Evolutionary conservation across 768 basidiomycete species (phyloP).

Genomic region (Suillus bovinus): DNA sequence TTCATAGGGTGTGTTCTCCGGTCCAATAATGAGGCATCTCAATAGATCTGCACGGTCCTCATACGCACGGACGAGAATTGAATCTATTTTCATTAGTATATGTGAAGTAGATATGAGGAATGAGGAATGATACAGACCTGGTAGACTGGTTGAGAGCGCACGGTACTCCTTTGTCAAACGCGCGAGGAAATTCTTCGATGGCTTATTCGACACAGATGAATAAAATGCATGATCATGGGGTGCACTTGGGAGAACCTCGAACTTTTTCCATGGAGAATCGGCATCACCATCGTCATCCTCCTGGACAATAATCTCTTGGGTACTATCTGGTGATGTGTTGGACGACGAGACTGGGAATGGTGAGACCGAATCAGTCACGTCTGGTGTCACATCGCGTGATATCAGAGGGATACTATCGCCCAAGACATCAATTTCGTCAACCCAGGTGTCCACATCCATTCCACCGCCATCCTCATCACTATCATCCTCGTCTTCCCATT

Average conservation of each 20-base stretch:
- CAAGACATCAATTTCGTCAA: slow-evolving; percentile 24
- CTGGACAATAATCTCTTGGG: slow-evolving; percentile 30
- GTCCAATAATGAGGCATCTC: slow-evolving; percentile 87
- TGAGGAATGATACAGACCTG: slow-evolving; percentile 53
- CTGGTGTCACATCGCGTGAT: slow-evolving; percentile 19
- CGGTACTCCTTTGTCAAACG: slow-evolving; percentile 85
- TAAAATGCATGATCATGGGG: slow-evolving; percentile 85
- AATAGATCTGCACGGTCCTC: slow-evolving; percentile 89
- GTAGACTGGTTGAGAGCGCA: slow-evolving; percentile 74
- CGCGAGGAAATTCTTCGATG: slow-evolving; percentile 70
- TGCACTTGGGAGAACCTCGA: slow-evolving; percentile 72
- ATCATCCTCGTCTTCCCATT: slow-evolving; percentile 17
- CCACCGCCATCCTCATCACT: slow-evolving; percentile 33
- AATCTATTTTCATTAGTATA: slow-evolving; percentile 46
- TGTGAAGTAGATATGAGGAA: neutral
- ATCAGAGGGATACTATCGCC: slow-evolving; percentile 20
- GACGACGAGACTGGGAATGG: slow-evolving; percentile 29
- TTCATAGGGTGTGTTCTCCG: slow-evolving; percentile 93
- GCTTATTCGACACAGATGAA: slow-evolving; percentile 56
- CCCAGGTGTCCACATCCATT: slow-evolving; percentile 39
- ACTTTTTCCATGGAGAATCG: slow-evolving; percentile 71
- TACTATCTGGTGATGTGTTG: slow-evolving; percentile 32
- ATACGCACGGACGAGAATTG: slow-evolving; percentile 86
- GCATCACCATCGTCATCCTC: slow-evolving; percentile 33
- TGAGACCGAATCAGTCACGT: slow-evolving; percentile 24